phyloP scores from a whole-genome alignment of 2,329 filamentous ascomycete species.

The Aspergillus floridensis region DNA sequence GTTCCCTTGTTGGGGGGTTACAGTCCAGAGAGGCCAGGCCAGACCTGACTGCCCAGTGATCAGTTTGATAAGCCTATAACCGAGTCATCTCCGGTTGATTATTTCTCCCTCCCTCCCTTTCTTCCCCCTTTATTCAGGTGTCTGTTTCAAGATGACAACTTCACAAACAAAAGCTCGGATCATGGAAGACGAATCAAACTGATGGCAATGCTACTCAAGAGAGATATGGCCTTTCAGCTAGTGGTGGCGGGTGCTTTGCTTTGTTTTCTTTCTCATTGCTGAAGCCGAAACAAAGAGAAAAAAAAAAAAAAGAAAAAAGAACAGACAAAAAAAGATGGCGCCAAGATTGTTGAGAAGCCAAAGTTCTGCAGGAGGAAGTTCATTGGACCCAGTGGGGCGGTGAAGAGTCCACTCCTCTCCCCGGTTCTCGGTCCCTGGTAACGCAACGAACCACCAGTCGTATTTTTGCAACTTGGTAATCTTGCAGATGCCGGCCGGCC shows the following conservation, averaged over 20 bases:
- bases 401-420: constrained; percentile 8
- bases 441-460: not conserved
- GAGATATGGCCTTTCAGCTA: not conserved
- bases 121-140: no score
- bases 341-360: constrained; percentile 19
- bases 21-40: not conserved
- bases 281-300: not conserved
- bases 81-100: not conserved
- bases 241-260: not conserved
- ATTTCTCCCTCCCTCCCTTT: not conserved
- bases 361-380: not conserved
- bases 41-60: not conserved
- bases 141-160: no score
- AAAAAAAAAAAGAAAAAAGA: not conserved
- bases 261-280: not conserved
- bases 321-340: not conserved
- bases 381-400: constrained; percentile 12
- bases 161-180: no score
- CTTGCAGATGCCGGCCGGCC: not conserved
- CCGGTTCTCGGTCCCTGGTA: constrained; percentile 9
- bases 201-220: not conserved
- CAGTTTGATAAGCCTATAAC: not conserved
- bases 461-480: not conserved
- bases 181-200: not conserved
- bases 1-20: not conserved